A percentile compares a stretch with the other conserved stretches of the same genome.
Evolutionary conservation across 768 basidiomycete genomes (phyloP).

Genomic region (Agaricus blazei): DNA sequence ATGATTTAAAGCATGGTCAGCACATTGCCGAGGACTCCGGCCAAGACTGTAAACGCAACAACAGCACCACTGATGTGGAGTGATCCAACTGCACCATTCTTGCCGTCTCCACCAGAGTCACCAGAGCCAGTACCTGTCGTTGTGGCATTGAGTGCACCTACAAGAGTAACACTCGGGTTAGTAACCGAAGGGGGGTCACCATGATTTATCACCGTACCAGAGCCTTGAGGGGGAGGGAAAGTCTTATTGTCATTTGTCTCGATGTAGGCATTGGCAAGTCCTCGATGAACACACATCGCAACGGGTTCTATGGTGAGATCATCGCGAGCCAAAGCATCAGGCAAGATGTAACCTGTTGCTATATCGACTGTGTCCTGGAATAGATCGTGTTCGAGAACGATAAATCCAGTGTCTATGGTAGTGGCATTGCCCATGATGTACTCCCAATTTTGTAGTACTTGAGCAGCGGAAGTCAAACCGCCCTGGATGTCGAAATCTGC

Average conservation of each 20-base stretch:
- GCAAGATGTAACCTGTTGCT: conserved; percentile 82
- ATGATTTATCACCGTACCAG: conserved; percentile 1
- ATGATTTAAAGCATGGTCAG: neutral
- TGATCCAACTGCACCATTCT: neutral
- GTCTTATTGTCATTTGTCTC: conserved; percentile 75
- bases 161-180: neutral
- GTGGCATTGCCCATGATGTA: conserved; percentile 62
- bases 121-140: neutral
- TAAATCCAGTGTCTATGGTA: conserved; percentile 68
- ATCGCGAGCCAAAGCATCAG: conserved; percentile 66
- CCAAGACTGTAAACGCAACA: neutral
- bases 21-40: neutral
- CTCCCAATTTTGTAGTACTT: conserved; percentile 70
- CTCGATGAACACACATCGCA: conserved; percentile 56
- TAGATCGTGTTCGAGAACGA: conserved; percentile 83
- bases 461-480: conserved; percentile 48
- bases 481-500: conserved; percentile 78
- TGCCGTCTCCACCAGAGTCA: neutral
- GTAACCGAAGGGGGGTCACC: neutral
- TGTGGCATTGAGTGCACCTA: neutral
- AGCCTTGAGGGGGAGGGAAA: conserved; percentile 39
- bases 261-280: conserved; percentile 64
- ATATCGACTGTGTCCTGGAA: conserved; percentile 83
- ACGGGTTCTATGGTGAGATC: conserved; percentile 71
- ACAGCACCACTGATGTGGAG: neutral